Percentiles rank a stretch among this genome's conserved stretches.
Conservation (phyloP, 495 filamentous ascomycete genomes). For the Aspergillus cristatus region DNA sequence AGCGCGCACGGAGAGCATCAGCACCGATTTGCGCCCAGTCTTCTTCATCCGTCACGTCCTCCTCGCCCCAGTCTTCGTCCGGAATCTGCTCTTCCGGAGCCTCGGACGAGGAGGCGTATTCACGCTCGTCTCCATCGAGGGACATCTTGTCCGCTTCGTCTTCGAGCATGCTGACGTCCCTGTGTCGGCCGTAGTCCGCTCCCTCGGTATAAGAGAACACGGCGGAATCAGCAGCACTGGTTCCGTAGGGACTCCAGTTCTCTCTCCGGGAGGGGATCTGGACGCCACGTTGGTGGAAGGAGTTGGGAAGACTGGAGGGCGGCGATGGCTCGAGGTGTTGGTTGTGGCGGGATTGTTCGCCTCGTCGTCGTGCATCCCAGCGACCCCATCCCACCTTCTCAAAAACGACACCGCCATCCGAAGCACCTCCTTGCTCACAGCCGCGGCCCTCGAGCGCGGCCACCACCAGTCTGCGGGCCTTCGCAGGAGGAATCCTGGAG, state of each 20-base stretch:
- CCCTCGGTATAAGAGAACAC: constrained; percentile 62
- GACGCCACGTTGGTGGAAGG: constrained; percentile 45
- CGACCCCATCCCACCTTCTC: constrained; percentile 97
- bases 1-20: constrained; percentile 68
- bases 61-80: constrained; percentile 59
- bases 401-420: constrained; percentile 71
- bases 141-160: constrained; percentile 96
- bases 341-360: constrained; percentile 47
- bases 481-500: constrained; percentile 80
- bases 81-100: constrained; percentile 56
- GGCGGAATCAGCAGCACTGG: constrained; percentile 60
- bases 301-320: constrained; percentile 45
- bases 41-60: constrained; percentile 91
- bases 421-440: constrained; percentile 52
- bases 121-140: constrained; percentile 61
- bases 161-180: constrained; percentile 61
- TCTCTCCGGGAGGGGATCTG: constrained; percentile 54
- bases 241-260: constrained; percentile 40
- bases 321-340: constrained; percentile 25
- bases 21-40: constrained; percentile 92
- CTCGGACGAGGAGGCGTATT: constrained; percentile 64
- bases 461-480: constrained; percentile 81
- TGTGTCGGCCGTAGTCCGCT: constrained; percentile 37
- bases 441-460: constrained; percentile 72
- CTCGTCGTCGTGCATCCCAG: constrained; percentile 77